phyloP scores from a whole-genome alignment of 2,329 filamentous ascomycete species.

The Shiraia sp. region DNA sequence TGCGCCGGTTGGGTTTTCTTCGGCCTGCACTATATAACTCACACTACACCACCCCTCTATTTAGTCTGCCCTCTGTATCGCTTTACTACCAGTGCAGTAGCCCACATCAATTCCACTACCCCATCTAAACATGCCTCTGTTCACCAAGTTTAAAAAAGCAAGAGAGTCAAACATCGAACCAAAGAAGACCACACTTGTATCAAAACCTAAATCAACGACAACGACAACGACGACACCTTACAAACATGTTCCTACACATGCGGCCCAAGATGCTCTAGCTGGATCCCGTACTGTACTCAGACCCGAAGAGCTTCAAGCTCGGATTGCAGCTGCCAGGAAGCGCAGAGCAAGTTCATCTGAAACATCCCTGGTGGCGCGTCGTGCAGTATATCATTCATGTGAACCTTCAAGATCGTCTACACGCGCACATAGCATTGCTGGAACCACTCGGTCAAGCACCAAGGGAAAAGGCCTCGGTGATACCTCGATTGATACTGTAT shows the following conservation, averaged over 20 bases:
- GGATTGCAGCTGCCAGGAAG: slow-evolving; percentile 24
- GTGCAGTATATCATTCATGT: slow-evolving; percentile 13
- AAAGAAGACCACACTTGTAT: slow-evolving; percentile 18
- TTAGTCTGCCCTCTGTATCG: background rate
- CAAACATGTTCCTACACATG: slow-evolving; percentile 32
- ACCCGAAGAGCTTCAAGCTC: slow-evolving; percentile 22
- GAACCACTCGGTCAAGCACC: slow-evolving; percentile 3
- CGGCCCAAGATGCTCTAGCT: slow-evolving; percentile 28
- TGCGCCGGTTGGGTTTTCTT: slow-evolving; percentile 12
- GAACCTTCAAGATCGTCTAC: slow-evolving; percentile 13
- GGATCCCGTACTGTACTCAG: slow-evolving; percentile 11
- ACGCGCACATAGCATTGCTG: slow-evolving; percentile 9
- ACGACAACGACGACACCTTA: slow-evolving; percentile 12
- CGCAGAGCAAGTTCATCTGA: slow-evolving; percentile 9
- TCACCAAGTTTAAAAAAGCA: slow-evolving; percentile 36
- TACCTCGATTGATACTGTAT: slow-evolving; percentile 23
- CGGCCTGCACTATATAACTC: slow-evolving; percentile 13
- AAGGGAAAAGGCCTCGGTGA: slow-evolving; percentile 8
- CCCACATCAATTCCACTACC: background rate
- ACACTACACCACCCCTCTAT: slow-evolving; percentile 7
- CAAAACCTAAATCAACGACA: slow-evolving; percentile 19
- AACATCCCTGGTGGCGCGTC: slow-evolving; percentile 10
- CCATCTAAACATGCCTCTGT: slow-evolving; percentile 33
- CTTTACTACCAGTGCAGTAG: background rate
- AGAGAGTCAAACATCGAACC: slow-evolving; percentile 33